Conservation (phyloP, 176 grass and related monocot genomes). For the Rhipidocladum racemiflorum region DNA sequence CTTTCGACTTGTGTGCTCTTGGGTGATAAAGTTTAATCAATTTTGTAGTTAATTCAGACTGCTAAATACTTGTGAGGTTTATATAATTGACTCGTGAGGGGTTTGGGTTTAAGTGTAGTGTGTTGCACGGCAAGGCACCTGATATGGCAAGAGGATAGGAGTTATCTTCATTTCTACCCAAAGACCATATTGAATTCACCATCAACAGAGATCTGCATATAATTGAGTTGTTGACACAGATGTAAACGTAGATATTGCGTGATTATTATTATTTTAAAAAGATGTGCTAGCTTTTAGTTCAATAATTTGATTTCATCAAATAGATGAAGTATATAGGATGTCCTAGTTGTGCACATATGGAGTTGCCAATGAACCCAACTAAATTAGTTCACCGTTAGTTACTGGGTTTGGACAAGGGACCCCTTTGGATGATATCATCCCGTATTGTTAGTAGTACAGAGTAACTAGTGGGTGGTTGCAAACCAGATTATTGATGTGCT, state of each 20-base stretch:
- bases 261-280: neutral
- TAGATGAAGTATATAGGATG: neutral
- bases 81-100: slow-evolving; percentile 25
- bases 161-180: slow-evolving; percentile 1
- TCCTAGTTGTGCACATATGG: neutral
- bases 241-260: neutral
- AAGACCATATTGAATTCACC: slow-evolving; percentile 11
- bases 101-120: slow-evolving; percentile 28
- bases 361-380: neutral
- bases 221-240: neutral
- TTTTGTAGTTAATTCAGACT: too few species aligned
- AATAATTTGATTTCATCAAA: neutral
- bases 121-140: slow-evolving; percentile 32
- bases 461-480: too few species aligned
- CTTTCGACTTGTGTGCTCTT: neutral
- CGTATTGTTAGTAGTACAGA: too few species aligned
- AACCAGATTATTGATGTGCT: too few species aligned
- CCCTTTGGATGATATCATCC: too few species aligned
- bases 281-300: neutral
- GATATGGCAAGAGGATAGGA: neutral
- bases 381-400: neutral
- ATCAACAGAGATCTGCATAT: neutral
- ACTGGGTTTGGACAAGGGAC: neutral
- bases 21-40: neutral
- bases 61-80: neutral